A percentile compares a stretch with the other conserved stretches of the same genome.
Conservation (phyloP, 345 rosid genomes). For the Sisymbrium altissimum region DNA sequence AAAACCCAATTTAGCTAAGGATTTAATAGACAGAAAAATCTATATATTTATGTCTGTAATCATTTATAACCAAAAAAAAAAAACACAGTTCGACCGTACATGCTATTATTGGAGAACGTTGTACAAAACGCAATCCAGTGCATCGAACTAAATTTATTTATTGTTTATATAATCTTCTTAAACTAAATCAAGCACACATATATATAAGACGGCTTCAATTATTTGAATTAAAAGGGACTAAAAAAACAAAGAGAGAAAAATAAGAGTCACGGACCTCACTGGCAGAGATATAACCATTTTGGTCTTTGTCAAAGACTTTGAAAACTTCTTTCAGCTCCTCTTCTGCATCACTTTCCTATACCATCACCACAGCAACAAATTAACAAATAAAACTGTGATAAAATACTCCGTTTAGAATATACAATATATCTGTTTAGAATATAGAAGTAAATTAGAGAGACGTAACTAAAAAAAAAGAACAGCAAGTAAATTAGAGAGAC, state of each 20-base stretch:
- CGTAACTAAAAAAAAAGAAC: too few species aligned
- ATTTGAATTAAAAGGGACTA: not conserved
- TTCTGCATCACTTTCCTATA: slow-evolving; percentile 53
- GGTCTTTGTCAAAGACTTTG: slow-evolving; percentile 66
- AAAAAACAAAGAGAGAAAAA: not conserved
- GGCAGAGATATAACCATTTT: slow-evolving; percentile 65
- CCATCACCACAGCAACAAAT: slow-evolving; percentile 2
- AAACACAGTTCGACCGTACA: slow-evolving; percentile 26
- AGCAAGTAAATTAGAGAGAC: too few species aligned
- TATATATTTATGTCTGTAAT: not conserved
- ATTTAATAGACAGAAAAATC: slow-evolving; percentile 1
- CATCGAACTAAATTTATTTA: not conserved
- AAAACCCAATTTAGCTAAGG: not conserved
- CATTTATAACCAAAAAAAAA: slow-evolving; percentile 15
- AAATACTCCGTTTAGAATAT: too few species aligned
- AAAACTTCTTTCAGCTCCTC: slow-evolving; percentile 61
- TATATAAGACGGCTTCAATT: not conserved
- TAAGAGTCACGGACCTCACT: slow-evolving; percentile 42
- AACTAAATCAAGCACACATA: too few species aligned
- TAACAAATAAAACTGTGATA: not conserved
- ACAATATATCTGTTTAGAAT: too few species aligned
- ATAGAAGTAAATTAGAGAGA: too few species aligned
- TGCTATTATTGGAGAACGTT: slow-evolving; percentile 23
- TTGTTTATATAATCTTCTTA: too few species aligned
- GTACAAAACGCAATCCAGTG: slow-evolving; percentile 25